Evolutionary conservation across 352 stramenopile genomes (phyloP).

Genomic region (Phytophthora podocarpi): DNA sequence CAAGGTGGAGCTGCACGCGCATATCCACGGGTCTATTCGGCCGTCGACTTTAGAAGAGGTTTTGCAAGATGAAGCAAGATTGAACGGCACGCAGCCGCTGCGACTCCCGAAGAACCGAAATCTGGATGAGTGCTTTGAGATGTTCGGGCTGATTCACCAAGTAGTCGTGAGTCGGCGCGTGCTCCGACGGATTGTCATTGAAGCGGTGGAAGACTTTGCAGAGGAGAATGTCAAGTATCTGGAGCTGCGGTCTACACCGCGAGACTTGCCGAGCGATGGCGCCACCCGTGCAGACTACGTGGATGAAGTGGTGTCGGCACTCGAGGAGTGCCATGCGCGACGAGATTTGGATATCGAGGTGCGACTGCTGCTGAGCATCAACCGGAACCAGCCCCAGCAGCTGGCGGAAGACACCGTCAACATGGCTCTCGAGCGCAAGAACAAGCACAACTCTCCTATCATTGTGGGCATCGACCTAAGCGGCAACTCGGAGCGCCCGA

Average conservation of each 20-base stretch:
- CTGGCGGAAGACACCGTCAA: slow-evolving; percentile 70
- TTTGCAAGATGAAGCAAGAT: slow-evolving; percentile 49
- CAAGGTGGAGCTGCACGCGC: slow-evolving; percentile 89
- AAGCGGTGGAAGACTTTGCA: slow-evolving; percentile 87
- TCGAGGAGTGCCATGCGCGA: slow-evolving; percentile 68
- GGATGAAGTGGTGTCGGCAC: slow-evolving; percentile 61
- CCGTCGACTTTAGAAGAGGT: slow-evolving; percentile 69
- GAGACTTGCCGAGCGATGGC: slow-evolving; percentile 58
- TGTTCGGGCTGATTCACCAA: slow-evolving; percentile 88
- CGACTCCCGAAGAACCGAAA: slow-evolving; percentile 54
- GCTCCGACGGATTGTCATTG: slow-evolving; percentile 70
- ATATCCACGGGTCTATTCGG: slow-evolving; percentile 88
- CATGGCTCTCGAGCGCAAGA: slow-evolving; percentile 60
- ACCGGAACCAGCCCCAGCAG: slow-evolving; percentile 70
- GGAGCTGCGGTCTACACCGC: slow-evolving; percentile 85
- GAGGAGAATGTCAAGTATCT: slow-evolving; percentile 83
- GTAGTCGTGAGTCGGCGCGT: slow-evolving; percentile 72
- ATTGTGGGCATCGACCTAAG: slow-evolving; percentile 89
- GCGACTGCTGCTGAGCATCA: slow-evolving; percentile 81
- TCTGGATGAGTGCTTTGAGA: slow-evolving; percentile 87
- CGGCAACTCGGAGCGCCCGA: slow-evolving; percentile 76
- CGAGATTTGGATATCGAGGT: slow-evolving; percentile 71
- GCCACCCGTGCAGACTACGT: slow-evolving; percentile 71
- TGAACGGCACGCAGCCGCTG: slow-evolving; percentile 30
- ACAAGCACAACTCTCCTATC: slow-evolving; percentile 44